A percentile compares a stretch with the other conserved stretches of the same genome.
These are phyloP conservation scores for Gelatoporia subvermispora DNA, from an alignment of 768 basidiomycete species.

Conservation along the genomic window DNA sequence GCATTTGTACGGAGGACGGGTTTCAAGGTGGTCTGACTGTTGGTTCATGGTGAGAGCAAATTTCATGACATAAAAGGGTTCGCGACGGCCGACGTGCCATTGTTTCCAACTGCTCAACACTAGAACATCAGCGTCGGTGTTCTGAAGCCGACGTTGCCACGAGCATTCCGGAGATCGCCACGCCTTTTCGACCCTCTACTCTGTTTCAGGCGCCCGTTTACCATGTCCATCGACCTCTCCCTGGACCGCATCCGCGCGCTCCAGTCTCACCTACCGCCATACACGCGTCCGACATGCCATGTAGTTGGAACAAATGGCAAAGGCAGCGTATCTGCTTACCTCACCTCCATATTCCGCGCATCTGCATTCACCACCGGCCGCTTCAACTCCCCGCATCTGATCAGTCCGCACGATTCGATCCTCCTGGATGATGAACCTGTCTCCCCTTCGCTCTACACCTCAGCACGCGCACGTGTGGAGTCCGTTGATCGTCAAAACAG, in stretches of 20 bases:
- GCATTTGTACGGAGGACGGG: too few species aligned
- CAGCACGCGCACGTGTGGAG: constrained; percentile 44
- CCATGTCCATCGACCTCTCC: constrained; percentile 60
- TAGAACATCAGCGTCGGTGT: too few species aligned
- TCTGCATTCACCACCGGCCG: constrained; percentile 64
- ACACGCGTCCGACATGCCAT: constrained; percentile 80
- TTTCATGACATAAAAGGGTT: too few species aligned
- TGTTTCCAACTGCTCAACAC: too few species aligned
- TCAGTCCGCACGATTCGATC: constrained; percentile 74
- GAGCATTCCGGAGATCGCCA: too few species aligned
- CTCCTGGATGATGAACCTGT: constrained; percentile 57
- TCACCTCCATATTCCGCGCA: constrained; percentile 68
- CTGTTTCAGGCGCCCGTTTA: background rate
- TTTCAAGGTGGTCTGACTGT: too few species aligned
- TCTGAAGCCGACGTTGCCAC: too few species aligned
- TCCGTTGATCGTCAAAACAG: constrained; percentile 36
- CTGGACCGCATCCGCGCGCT: constrained; percentile 55
- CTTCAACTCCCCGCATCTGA: constrained; percentile 91
- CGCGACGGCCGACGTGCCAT: too few species aligned
- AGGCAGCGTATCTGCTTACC: constrained; percentile 82
- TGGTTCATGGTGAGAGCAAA: too few species aligned
- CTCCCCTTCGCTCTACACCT: constrained; percentile 39
- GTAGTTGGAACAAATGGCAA: constrained; percentile 97
- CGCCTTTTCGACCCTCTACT: too few species aligned
- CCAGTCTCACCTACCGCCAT: constrained; percentile 49